A percentile compares a stretch with the other conserved stretches of the same genome.
Conservation (phyloP, 2,329 filamentous ascomycete genomes). For the Pestalotiopsis sp. region DNA sequence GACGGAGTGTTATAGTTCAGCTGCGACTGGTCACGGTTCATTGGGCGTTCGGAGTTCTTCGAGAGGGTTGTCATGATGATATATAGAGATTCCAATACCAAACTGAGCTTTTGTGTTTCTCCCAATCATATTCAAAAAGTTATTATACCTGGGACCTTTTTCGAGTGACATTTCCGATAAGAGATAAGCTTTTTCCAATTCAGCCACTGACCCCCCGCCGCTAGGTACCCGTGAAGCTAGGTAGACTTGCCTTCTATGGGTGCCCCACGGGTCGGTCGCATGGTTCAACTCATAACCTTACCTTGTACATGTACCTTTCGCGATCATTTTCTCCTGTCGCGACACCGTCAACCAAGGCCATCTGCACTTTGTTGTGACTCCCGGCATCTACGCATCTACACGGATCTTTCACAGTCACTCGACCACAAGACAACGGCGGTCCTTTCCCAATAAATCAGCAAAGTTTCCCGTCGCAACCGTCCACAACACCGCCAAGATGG, state of each 20-base stretch:
- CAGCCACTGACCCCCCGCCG: neutral
- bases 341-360: too few relatives aligned
- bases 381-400: too few relatives aligned
- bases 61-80: neutral
- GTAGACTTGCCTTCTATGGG: neutral
- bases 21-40: neutral
- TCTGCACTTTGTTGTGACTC: too few relatives aligned
- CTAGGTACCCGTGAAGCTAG: neutral
- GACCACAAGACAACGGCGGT: neutral
- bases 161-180: neutral
- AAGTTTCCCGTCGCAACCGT: neutral
- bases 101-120: neutral
- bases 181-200: neutral
- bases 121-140: neutral
- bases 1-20: conserved; percentile 24
- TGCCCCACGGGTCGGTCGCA: neutral
- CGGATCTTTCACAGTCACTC: too few relatives aligned
- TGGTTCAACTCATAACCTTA: too few relatives aligned
- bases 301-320: too few relatives aligned
- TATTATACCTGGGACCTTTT: neutral
- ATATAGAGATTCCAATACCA: neutral
- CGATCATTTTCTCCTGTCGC: too few relatives aligned
- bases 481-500: conserved; percentile 62
- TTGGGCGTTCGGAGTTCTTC: conserved; percentile 9
- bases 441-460: neutral